Evolutionary conservation across 768 basidiomycete species (phyloP), one percentile per base, ranked within the genome.

Genomic region (Obba rivulosa): DNA sequence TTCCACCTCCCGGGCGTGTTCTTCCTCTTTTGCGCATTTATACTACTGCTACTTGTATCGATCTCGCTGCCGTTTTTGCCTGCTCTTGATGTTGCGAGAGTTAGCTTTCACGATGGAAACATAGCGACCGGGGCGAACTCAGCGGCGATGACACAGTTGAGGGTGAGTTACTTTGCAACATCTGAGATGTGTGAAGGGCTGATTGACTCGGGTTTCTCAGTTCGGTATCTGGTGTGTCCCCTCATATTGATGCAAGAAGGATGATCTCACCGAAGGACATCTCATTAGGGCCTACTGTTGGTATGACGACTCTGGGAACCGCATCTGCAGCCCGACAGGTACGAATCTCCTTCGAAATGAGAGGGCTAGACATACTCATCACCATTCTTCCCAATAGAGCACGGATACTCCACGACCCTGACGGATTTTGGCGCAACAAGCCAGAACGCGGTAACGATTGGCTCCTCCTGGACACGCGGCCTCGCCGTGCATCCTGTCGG

Each of bases 401-500:
- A 78, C 57, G 85, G 76, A 3, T 89, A 89, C 60, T 63, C 66
- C 38, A 56, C 83, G 25, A 56, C 61, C 13, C 57, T 82, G 53
- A 53, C 60, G 18, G 71, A 72, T 55, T 28, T 67, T 18, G 61
- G 59, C n/a, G 67, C 69, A 36, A 54, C 67, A 3, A 64, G 63
- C 39, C 22, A 44, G 10, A 46, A 40, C 46, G 70, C 54, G 35
- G 66, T 73, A 17, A 66, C 63, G 42, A 73, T 87, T 48, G 72
- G 64, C 3, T 57, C 78, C 0, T 74, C 79, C 1, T 87, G 85
- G 81, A 91, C 87, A 7, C 77, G 78, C 34, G 87, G 85, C 3
- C 75, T 90, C 7, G 85, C 79, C 2, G 71, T 87, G 22, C 85
- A 87, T 54, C 86, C 87, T 14, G 78, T 87, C 45, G 87, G 87